Evolutionary conservation across 805 yeast species (phyloP), one percentile per base, ranked within the genome.

Genomic region (Kluyveromyces siamensis): DNA sequence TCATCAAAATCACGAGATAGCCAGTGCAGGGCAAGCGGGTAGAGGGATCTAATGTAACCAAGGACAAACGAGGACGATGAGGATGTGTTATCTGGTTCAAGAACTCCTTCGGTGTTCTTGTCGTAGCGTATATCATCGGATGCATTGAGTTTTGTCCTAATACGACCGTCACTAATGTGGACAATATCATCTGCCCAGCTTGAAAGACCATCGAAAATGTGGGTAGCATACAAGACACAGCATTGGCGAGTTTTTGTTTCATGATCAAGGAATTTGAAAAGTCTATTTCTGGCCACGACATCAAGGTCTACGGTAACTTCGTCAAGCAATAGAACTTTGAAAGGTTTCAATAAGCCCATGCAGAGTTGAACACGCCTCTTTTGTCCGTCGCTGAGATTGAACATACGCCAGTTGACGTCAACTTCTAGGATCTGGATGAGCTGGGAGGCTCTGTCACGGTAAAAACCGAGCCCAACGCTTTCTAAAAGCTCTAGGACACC

Each of bases 261-360:
- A n/a, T 67, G 60, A 54, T 74, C 75, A 56, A 93, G 70, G 62
- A 87, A 93, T 1, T 74, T 70, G 52, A 93, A 70, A 45, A 93
- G 69, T 48, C 87, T 74, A 35, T 81, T 79, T 56, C 99, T 75
- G 2, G 90, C 98, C 44, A 93, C 73, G 7, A 93, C 99, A 62
- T 93, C 99, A 55, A 93, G 73, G 65, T 93, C 99, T 27, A 93
- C 96, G 0, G 99, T 93, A 37, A 93, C 98, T 65, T 93, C 99
- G 64, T 93, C 99, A 44, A 93, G 71, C n/a, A 93, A 70, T 33
- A 93, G 69, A 18, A 89, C 73, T 52, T 79, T 80, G 96, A 97
- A 93, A 6, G 97, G 97, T 58, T 84, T 82, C 52, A 91, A 69
- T 44, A 93, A 72, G 0, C 98, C 98, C 96, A 93, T 89, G 35